Base-by-base conservation (phyloP, 31 red algal genomes). In the Bonnemaisonia californica region DNA sequence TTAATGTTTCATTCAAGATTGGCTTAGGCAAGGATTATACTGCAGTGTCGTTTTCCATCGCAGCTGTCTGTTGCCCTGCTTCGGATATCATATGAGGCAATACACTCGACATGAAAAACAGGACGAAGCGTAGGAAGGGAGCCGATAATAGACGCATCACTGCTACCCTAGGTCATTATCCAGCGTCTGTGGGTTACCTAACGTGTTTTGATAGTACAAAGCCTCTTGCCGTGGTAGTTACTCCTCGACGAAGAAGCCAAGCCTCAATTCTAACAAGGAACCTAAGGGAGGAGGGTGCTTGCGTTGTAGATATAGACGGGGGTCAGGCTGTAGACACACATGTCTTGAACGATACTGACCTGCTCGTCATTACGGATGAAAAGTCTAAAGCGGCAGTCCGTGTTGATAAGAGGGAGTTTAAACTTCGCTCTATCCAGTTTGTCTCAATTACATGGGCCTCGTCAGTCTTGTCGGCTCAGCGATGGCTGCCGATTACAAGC, bases 371-470 rank as follows among this genome's bases (percentile, higher is more conserved):
- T 2, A 77, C 74, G 23, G 74, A 77, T 33, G 60, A 58, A 26
- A 32, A 13, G 18, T 4, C 37, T 13, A 21, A 29, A n/a, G 74
- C 74, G 18, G 29, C 13, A 30, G 22, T 34, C 29, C 48, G 29
- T 19, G 29, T 77, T 22, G 47, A 29, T 3, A 7, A 3, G 31
- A 5, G 19, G 5, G 3, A 19, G 23, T 26, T 23, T 3, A 26
- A 13, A 3, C 31, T 62, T 54, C 27, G 31, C 16, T 24, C 13
- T 28, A 9, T 61, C 3, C 74, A 37, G 3, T 77, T 55, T 1
- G 74, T 77, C 26, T 77, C 74, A 5, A 77, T 54, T 3, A 57
- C 35, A 33, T 77, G 74, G 74, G 47, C 74, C 2, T 77, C 51
- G 3, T 23, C 26, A 59, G 74, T 77, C 37, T 54, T 77, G 16